Conservation (phyloP, 495 filamentous ascomycete genomes). For the Glutinoglossum americanum region DNA sequence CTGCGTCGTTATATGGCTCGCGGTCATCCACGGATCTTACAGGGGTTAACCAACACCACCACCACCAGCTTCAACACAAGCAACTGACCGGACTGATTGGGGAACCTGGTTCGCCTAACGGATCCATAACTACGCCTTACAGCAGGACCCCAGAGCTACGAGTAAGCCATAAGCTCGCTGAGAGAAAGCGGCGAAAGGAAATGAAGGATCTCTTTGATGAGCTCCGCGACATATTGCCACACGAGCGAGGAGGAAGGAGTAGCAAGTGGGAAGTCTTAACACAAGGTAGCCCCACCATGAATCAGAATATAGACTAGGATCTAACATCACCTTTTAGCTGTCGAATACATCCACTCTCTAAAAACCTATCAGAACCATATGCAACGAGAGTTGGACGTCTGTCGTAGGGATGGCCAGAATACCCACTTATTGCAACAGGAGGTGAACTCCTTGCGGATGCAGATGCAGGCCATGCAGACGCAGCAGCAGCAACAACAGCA, state of each 20-base stretch:
- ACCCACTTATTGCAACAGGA: background rate
- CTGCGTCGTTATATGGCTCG: slow-evolving; percentile 25
- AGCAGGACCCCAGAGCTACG: slow-evolving; percentile 88
- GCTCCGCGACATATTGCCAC: slow-evolving; percentile 59
- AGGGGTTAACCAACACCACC: slow-evolving; percentile 23
- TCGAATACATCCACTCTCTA: slow-evolving; percentile 1
- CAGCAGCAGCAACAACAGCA: background rate
- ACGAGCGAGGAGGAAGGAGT: slow-evolving; percentile 75
- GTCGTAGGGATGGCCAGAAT: background rate
- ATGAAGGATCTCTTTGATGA: slow-evolving; percentile 96
- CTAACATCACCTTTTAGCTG: background rate
- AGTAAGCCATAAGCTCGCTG: slow-evolving; percentile 86
- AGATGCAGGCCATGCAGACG: background rate
- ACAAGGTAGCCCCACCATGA: slow-evolving; percentile 35
- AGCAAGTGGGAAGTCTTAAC: slow-evolving; percentile 99
- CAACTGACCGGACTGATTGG: slow-evolving; percentile 43
- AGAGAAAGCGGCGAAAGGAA: slow-evolving; percentile 85
- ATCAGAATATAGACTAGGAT: background rate
- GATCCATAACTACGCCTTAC: slow-evolving; percentile 45
- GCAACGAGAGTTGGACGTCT: background rate
- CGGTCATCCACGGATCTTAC: slow-evolving; percentile 9
- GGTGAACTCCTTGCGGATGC: background rate
- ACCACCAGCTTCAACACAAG: slow-evolving; percentile 57
- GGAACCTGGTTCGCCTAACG: slow-evolving; percentile 21
- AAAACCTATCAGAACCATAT: background rate